Evolutionary conservation across 225 moss, liverwort and hornwort genomes (phyloP).

Genomic region (Marchantia paleacea): DNA sequence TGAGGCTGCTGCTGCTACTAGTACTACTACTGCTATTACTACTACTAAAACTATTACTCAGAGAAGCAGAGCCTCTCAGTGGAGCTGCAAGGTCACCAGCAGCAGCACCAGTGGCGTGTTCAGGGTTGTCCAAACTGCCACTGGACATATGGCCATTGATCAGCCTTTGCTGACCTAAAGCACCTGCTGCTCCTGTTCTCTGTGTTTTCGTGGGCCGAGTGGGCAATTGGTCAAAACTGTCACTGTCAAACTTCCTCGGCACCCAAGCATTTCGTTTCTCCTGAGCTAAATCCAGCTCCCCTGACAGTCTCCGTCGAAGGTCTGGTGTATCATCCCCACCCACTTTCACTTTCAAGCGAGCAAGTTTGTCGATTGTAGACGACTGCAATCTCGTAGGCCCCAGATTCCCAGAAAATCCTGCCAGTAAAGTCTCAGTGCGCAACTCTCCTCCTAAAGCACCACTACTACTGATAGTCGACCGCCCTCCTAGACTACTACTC

Average conservation of each 20-base stretch:
- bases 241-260: constrained; percentile 24
- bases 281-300: constrained; percentile 20
- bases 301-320: background rate
- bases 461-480: background rate
- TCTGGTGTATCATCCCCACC: constrained; percentile 9
- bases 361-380: constrained; percentile 5
- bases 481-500: background rate
- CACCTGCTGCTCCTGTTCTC: constrained; percentile 30
- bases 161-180: constrained; percentile 25
- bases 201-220: constrained; percentile 21
- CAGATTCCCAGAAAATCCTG: constrained; percentile 15
- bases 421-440: background rate
- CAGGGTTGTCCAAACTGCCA: constrained; percentile 7
- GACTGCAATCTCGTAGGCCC: constrained; percentile 18
- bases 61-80: constrained; percentile 2
- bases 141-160: constrained; percentile 17
- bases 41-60: too few relatives aligned
- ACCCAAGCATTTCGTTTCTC: constrained; percentile 34
- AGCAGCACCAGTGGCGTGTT: constrained; percentile 3
- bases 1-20: too few relatives aligned
- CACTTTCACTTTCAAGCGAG: constrained; percentile 9
- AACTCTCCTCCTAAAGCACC: background rate
- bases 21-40: background rate
- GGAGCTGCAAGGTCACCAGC: constrained; percentile 6
- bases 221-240: constrained; percentile 28